Evolutionary conservation across 169 alveolate genomes (phyloP).

Genomic region (Condylostoma magnum): DNA sequence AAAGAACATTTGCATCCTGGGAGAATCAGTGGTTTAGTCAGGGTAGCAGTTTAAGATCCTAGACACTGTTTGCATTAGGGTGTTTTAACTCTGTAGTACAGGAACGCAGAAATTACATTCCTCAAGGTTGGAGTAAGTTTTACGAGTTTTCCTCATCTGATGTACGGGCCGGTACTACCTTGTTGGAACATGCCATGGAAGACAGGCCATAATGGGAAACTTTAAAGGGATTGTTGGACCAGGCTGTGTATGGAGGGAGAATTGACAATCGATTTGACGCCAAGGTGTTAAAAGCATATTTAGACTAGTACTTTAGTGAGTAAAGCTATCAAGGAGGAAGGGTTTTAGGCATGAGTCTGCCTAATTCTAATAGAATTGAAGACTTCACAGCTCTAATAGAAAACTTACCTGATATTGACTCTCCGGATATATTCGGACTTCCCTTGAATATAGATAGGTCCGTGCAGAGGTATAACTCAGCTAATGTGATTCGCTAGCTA

Average conservation of each 20-base stretch:
- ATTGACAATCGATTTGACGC: slow-evolving; percentile 90
- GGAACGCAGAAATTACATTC: slow-evolving; percentile 90
- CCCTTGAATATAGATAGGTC: slow-evolving; percentile 87
- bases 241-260: slow-evolving; percentile 93
- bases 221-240: slow-evolving; percentile 87
- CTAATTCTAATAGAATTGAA: slow-evolving; percentile 55
- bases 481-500: slow-evolving; percentile 37
- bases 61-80: slow-evolving; percentile 84
- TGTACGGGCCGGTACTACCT: slow-evolving; percentile 83
- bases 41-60: slow-evolving; percentile 59
- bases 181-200: slow-evolving; percentile 67
- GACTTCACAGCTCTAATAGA: slow-evolving; percentile 71
- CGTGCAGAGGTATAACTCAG: slow-evolving; percentile 84
- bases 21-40: slow-evolving; percentile 60
- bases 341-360: slow-evolving; percentile 63
- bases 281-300: slow-evolving; percentile 85
- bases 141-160: slow-evolving; percentile 92
- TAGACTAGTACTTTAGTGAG: slow-evolving; percentile 66
- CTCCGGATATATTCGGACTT: slow-evolving; percentile 87
- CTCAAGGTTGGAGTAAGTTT: slow-evolving; percentile 94
- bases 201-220: slow-evolving; percentile 72
- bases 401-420: slow-evolving; percentile 79
- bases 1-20: slow-evolving; percentile 82
- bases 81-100: slow-evolving; percentile 91
- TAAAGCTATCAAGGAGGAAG: slow-evolving; percentile 40